A percentile compares a stretch with the other conserved stretches of the same genome.
Evolutionary conservation across 306 rosid species (phyloP).

Genomic region (Casuarina cunninghamiana): DNA sequence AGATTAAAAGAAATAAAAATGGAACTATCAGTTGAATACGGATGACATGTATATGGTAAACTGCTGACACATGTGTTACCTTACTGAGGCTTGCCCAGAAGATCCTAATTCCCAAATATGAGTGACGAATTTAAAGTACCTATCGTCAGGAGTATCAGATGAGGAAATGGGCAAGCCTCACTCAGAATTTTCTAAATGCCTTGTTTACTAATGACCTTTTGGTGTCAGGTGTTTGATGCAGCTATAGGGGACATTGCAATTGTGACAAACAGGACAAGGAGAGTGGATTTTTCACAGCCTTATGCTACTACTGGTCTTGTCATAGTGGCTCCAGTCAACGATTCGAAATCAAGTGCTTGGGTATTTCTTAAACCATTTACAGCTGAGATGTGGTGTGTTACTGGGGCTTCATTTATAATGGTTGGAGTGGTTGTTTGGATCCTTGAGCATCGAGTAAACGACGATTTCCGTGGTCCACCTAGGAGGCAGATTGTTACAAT

Average conservation of each 20-base stretch:
- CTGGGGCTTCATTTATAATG: slow-evolving; percentile 67
- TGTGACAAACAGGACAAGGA: slow-evolving; percentile 76
- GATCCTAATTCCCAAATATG: not conserved
- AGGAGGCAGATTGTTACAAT: slow-evolving; percentile 72
- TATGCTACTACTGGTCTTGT: slow-evolving; percentile 81
- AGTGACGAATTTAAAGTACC: slow-evolving; percentile 3
- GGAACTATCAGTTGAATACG: slow-evolving; percentile 16
- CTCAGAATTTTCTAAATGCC: not conserved
- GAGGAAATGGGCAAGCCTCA: no score
- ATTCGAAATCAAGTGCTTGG: slow-evolving; percentile 73
- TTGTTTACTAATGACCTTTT: slow-evolving; percentile 28
- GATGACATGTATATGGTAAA: slow-evolving; percentile 15
- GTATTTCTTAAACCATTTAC: slow-evolving; percentile 88
- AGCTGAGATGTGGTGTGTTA: slow-evolving; percentile 80
- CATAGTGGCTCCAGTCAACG: slow-evolving; percentile 74
- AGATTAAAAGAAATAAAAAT: slow-evolving; percentile 12
- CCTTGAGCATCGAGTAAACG: slow-evolving; percentile 90
- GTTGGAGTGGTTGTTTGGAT: slow-evolving; percentile 85
- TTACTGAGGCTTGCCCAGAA: slow-evolving; percentile 10
- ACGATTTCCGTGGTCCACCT: slow-evolving; percentile 94
- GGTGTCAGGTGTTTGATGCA: slow-evolving; percentile 74
- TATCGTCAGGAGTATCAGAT: no score
- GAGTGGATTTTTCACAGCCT: slow-evolving; percentile 95
- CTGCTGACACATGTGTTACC: slow-evolving; percentile 15
- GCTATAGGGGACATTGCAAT: slow-evolving; percentile 95